Evolutionary conservation across 1,139 yeast species (phyloP), one percentile per base, ranked within the genome.

Genomic region (Saccharomyces hybrid): DNA sequence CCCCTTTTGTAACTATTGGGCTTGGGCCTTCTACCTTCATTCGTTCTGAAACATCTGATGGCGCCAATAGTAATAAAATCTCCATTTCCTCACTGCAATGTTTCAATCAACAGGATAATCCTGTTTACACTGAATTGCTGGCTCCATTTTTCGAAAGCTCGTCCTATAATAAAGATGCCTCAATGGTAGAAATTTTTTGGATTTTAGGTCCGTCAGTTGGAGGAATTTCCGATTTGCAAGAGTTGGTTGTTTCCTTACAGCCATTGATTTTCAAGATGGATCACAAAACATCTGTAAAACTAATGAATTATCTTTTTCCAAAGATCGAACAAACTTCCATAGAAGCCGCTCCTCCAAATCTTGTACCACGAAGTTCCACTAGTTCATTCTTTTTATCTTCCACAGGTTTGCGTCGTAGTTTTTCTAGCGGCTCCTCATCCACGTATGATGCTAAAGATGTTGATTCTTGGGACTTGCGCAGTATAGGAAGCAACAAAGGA

Each of bases 251-350:
- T 48, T 62, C 73, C 3, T 67, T 88, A 42, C 82, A 81, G 59
- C 96, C 97, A 0, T 67, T 89, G 54, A 80, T 82, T 60, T 73
- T 90, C 34, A 89, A 86, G 64, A 72, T 90, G 61, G 96, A 90
- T 62, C 83, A 84, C 64, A 72, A 73, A 2, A 80, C 91, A 0
- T 85, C 90, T 1, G 80, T 79, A 56, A 75, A 75, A 57, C 64
- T 90, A 26, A 79, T 85, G 66, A 76, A 76, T 11, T 90, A 86
- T 64, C 67, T 86, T 47, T 85, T 87, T 69, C 93, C 93, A 0
- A 73, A 77, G 21, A 71, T 71, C 38, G 68, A 71, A 1, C 11
- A 26, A 6, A 26, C 60, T 31, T 64, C 68, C 1, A 55, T 60
- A 14, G 59, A 59, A 42, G 52, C 55, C 4, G 48, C 53, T 32